A percentile compares a stretch with the other conserved stretches of the same genome.
These are phyloP conservation scores for Melampsora occidentalis DNA, from an alignment of 1,284 basidiomycete species.

Conservation along the genomic window DNA sequence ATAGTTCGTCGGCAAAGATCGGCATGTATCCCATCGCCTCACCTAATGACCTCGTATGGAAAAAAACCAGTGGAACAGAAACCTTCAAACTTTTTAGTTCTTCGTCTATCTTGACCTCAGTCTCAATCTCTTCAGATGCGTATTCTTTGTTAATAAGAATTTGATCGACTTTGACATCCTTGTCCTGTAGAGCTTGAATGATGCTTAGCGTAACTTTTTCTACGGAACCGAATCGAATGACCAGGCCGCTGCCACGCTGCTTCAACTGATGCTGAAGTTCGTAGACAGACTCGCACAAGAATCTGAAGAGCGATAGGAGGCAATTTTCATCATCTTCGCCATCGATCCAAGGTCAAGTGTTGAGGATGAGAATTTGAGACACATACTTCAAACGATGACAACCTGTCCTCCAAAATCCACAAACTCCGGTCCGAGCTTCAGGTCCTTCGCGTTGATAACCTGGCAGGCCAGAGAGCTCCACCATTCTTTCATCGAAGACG, in stretches of 20 bases:
- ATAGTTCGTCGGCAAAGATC: too few species aligned
- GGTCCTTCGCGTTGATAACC: slow-evolving; percentile 53
- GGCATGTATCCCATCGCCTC: background rate
- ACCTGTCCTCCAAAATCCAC: slow-evolving; percentile 59
- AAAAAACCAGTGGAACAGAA: slow-evolving; percentile 20
- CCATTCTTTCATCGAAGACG: slow-evolving; percentile 59
- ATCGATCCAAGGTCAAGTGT: background rate
- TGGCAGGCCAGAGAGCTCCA: slow-evolving; percentile 59
- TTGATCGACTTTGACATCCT: slow-evolving; percentile 55
- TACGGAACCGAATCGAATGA: slow-evolving; percentile 59
- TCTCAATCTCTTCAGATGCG: slow-evolving; percentile 44
- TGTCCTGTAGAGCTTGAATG: slow-evolving; percentile 53
- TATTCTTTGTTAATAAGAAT: slow-evolving; percentile 58
- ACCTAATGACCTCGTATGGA: slow-evolving; percentile 38
- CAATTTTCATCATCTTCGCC: background rate
- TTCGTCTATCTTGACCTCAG: slow-evolving; percentile 20
- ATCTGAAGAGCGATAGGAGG: slow-evolving; percentile 48
- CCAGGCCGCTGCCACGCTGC: slow-evolving; percentile 56
- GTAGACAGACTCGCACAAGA: slow-evolving; percentile 59
- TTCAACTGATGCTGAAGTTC: slow-evolving; percentile 57
- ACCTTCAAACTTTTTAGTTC: background rate
- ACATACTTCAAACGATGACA: slow-evolving; percentile 53
- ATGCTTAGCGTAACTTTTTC: slow-evolving; percentile 56
- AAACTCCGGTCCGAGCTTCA: slow-evolving; percentile 52
- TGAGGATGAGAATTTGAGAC: background rate